Percentiles rank a stretch among this genome's conserved stretches.
Evolutionary conservation across 768 basidiomycete species (phyloP).

Genomic region (Lactarius psammicola): DNA sequence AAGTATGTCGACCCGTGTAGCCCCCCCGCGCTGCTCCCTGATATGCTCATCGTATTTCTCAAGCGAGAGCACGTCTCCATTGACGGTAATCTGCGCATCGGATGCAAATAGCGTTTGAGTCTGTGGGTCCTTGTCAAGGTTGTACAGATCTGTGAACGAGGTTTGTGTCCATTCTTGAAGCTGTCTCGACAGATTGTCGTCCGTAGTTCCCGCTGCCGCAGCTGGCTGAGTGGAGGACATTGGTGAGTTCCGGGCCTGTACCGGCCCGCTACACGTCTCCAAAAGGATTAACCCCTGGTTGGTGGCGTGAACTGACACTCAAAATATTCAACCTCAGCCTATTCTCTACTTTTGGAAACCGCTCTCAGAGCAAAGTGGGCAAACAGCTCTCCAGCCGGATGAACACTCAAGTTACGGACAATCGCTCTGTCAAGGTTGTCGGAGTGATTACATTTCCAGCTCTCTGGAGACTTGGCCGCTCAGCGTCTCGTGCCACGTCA

Average conservation of each 20-base stretch:
- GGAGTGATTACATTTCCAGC: neutral
- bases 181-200: neutral
- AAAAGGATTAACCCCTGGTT: neutral
- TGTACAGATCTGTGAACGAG: neutral
- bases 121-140: neutral
- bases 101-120: neutral
- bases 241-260: neutral
- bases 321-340: too few relatives aligned
- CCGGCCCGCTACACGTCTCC: neutral
- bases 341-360: too few relatives aligned
- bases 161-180: conserved; percentile 4
- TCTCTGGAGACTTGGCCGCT: neutral
- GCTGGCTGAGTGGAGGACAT: neutral
- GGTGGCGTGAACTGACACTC: too few relatives aligned
- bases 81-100: conserved; percentile 1
- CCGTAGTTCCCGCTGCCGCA: neutral
- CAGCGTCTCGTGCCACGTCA: neutral
- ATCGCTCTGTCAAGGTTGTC: neutral
- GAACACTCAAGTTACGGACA: too few relatives aligned
- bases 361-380: too few relatives aligned
- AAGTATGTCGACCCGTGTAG: neutral
- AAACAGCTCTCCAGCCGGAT: neutral
- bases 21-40: neutral
- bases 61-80: neutral
- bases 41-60: conserved; percentile 1